phyloP scores from a whole-genome alignment of 2,329 filamentous ascomycete species.

The Fusarium papillatum region DNA sequence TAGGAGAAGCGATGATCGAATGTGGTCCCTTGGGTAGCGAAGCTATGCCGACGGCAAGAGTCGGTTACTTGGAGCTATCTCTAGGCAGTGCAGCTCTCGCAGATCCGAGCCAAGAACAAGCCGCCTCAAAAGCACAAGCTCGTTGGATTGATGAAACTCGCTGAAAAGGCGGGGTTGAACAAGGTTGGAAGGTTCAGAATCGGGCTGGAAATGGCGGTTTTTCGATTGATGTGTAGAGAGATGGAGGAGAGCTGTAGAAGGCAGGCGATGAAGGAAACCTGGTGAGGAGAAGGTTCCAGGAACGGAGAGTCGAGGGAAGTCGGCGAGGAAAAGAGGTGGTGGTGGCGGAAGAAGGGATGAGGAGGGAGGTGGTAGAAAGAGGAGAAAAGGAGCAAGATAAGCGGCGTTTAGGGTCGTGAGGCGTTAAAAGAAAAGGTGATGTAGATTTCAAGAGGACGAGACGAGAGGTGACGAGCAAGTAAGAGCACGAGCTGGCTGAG shows the following conservation, averaged over 20 bases:
- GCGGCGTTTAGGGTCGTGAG: conserved; percentile 8
- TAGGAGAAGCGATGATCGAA: not conserved
- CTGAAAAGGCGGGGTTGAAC: conserved; percentile 32
- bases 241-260: conserved; percentile 15
- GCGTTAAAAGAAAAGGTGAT: conserved; percentile 11
- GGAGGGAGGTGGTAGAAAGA: not conserved
- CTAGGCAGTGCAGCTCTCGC: conserved; percentile 18
- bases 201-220: conserved; percentile 23
- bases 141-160: conserved; percentile 16
- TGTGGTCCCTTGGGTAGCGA: conserved; percentile 14
- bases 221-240: conserved; percentile 24
- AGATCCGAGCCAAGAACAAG: conserved; percentile 4
- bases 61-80: conserved; percentile 3
- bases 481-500: conserved; percentile 1
- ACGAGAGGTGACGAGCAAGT: conserved; percentile 12
- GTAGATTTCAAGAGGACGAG: conserved; percentile 25
- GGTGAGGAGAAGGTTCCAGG: not conserved
- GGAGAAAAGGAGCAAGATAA: conserved; percentile 1
- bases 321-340: not conserved
- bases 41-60: conserved; percentile 25
- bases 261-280: not conserved
- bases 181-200: conserved; percentile 16
- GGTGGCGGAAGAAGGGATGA: conserved; percentile 3
- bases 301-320: not conserved
- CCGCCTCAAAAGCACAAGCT: conserved; percentile 21